A percentile compares a stretch with the other conserved stretches of the same genome.
phyloP scores from a whole-genome alignment of 768 basidiomycete species.

The Trametes sanguinea region DNA sequence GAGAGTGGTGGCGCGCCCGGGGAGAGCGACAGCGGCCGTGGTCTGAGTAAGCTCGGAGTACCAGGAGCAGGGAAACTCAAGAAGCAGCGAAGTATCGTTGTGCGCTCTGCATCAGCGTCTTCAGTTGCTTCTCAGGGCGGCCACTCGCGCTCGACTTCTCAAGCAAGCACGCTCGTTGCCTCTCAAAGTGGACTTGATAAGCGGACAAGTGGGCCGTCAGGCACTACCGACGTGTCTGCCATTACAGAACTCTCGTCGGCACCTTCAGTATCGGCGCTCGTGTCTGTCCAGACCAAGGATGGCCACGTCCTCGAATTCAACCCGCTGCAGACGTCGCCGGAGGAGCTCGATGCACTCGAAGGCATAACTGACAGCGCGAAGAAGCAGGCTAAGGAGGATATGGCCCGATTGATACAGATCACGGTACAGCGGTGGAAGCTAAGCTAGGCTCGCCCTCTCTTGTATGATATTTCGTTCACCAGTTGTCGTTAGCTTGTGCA shows the following conservation, averaged over 20 bases:
- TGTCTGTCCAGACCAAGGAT: constrained; percentile 79
- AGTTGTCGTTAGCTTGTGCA: not conserved
- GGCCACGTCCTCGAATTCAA: constrained; percentile 86
- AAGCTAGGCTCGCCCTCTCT: constrained; percentile 14
- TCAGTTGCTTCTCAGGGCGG: constrained; percentile 21
- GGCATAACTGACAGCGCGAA: constrained; percentile 82
- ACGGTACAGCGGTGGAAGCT: constrained; percentile 81
- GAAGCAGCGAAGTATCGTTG: constrained; percentile 43
- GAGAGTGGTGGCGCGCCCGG: constrained; percentile 20
- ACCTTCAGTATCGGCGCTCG: constrained; percentile 51
- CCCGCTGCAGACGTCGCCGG: constrained; percentile 72
- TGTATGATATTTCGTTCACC: too few relatives aligned
- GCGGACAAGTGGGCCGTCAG: constrained; percentile 13
- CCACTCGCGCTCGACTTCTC: constrained; percentile 55
- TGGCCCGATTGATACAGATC: constrained; percentile 69
- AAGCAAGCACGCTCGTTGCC: constrained; percentile 45
- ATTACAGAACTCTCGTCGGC: constrained; percentile 15
- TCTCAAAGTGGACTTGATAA: constrained; percentile 34
- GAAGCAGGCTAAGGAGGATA: constrained; percentile 77
- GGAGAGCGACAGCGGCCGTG: constrained; percentile 17
- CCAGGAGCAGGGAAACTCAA: constrained; percentile 29
- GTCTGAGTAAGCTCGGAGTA: constrained; percentile 4
- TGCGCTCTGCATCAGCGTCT: constrained; percentile 32
- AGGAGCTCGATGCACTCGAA: constrained; percentile 71
- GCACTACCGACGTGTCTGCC: constrained; percentile 2